Evolutionary conservation across 225 moss, liverwort and hornwort genomes (phyloP).

Genomic region (Marchantia polymorpha): DNA sequence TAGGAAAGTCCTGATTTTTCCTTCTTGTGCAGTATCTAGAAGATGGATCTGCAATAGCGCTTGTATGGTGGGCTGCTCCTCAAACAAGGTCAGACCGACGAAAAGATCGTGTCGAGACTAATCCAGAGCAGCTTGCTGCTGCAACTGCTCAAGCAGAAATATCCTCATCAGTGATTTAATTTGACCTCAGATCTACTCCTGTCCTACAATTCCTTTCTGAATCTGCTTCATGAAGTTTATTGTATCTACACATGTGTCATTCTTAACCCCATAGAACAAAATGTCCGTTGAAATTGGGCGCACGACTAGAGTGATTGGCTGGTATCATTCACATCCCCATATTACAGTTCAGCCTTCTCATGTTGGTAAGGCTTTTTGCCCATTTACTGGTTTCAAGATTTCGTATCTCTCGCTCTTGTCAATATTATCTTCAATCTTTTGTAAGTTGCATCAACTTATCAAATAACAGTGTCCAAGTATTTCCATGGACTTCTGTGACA

Average conservation of each 20-base stretch:
- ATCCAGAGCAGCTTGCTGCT: conserved; percentile 96
- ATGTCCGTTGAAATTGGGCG: conserved; percentile 78
- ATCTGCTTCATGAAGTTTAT: not conserved
- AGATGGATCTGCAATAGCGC: conserved; percentile 63
- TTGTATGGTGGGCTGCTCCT: conserved; percentile 92
- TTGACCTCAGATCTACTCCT: not conserved
- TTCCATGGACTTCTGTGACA: not conserved
- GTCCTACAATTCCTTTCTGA: not conserved
- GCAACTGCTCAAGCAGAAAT: conserved; percentile 92
- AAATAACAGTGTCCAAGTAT: not conserved
- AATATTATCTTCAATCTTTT: not conserved
- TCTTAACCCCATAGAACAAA: conserved; percentile 53
- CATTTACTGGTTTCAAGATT: not conserved
- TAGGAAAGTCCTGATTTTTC: not conserved
- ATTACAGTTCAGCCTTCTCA: conserved; percentile 99
- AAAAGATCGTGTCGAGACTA: conserved; percentile 96
- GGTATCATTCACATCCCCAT: conserved; percentile 99
- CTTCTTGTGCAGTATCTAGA: conserved; percentile 44
- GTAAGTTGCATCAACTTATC: not conserved
- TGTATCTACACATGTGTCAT: conserved; percentile 5
- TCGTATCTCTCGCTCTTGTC: not conserved
- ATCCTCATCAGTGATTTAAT: conserved; percentile 31
- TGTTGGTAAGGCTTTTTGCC: conserved; percentile 52
- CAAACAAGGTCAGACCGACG: conserved; percentile 94
- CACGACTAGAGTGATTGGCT: conserved; percentile 87